phyloP scores from a whole-genome alignment of 495 filamentous ascomycete species.

The Bathelium albidoporum region DNA sequence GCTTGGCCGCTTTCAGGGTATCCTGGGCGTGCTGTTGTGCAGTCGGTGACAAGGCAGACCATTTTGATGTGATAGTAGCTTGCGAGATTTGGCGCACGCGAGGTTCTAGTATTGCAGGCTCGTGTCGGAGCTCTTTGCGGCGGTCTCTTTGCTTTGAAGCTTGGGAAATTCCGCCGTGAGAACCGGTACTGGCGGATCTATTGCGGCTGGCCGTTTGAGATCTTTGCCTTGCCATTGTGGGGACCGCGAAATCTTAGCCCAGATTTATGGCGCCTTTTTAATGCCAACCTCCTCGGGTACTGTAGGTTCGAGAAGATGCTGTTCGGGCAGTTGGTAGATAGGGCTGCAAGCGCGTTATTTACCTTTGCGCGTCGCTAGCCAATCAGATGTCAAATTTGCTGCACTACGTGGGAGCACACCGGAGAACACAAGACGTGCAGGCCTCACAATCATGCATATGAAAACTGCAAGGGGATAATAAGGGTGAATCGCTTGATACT shows the following conservation, averaged over 20 bases:
- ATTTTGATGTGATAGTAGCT: constrained; percentile 47
- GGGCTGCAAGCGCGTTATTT: background rate
- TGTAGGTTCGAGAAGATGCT: background rate
- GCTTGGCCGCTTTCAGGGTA: constrained; percentile 44
- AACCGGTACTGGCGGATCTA: background rate
- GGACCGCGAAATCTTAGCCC: background rate
- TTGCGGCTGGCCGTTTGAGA: background rate
- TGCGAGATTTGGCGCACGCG: constrained; percentile 45
- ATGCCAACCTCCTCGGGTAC: background rate
- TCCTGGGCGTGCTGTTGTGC: constrained; percentile 43
- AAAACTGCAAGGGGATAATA: no score
- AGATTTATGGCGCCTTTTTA: background rate
- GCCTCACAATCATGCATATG: no score
- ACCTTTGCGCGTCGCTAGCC: background rate
- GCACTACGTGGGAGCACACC: no score
- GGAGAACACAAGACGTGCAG: no score
- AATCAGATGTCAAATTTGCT: background rate
- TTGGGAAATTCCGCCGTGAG: background rate
- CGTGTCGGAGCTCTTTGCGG: background rate
- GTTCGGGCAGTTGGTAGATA: no score
- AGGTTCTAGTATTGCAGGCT: constrained; percentile 31
- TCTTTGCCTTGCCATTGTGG: background rate
- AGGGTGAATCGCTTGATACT: background rate
- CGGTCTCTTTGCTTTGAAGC: background rate
- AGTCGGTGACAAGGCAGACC: constrained; percentile 43